phyloP scores from a whole-genome alignment of 106 monocot genomes.

The Chionographis japonica region DNA sequence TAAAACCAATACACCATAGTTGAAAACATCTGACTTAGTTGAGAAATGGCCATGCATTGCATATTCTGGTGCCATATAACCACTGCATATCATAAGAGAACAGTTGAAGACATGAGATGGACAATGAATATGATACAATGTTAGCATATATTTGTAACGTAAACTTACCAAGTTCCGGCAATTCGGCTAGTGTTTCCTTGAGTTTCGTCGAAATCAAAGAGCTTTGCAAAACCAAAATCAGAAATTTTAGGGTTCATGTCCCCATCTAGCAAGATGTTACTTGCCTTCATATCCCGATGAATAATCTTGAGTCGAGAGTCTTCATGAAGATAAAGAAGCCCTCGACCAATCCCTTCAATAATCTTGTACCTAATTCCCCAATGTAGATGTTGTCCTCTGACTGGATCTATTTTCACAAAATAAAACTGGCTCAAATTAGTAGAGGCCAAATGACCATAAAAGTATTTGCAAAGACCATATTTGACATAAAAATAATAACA shows the following conservation, averaged over 20 bases:
- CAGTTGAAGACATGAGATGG: too few species aligned
- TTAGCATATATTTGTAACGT: too few species aligned
- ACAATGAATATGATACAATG: too few species aligned
- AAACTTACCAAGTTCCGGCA: constrained; percentile 15
- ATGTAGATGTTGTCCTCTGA: background rate
- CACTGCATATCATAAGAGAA: constrained; percentile 7
- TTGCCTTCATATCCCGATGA: constrained; percentile 17
- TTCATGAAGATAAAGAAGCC: constrained; percentile 17
- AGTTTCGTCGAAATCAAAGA: constrained; percentile 5
- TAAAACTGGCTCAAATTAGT: background rate
- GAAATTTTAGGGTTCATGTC: constrained; percentile 16
- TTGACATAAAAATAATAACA: too few species aligned
- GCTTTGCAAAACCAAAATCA: constrained; percentile 15
- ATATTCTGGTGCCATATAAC: constrained; percentile 27
- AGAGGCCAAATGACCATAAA: too few species aligned
- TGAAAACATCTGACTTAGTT: constrained; percentile 17
- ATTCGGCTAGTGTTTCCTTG: constrained; percentile 4
- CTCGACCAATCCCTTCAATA: constrained; percentile 13
- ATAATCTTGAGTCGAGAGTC: constrained; percentile 14
- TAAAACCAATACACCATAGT: constrained; percentile 16
- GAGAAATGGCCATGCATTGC: constrained; percentile 1
- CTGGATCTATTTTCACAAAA: background rate
- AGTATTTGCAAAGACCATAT: too few species aligned
- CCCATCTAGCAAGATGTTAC: constrained; percentile 13
- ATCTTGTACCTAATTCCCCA: constrained; percentile 9